A percentile compares a stretch with the other conserved stretches of the same genome.
These are phyloP conservation scores for Wickerhamiella parazyma DNA, from an alignment of 805 yeast genomes.

Conservation along the genomic window DNA sequence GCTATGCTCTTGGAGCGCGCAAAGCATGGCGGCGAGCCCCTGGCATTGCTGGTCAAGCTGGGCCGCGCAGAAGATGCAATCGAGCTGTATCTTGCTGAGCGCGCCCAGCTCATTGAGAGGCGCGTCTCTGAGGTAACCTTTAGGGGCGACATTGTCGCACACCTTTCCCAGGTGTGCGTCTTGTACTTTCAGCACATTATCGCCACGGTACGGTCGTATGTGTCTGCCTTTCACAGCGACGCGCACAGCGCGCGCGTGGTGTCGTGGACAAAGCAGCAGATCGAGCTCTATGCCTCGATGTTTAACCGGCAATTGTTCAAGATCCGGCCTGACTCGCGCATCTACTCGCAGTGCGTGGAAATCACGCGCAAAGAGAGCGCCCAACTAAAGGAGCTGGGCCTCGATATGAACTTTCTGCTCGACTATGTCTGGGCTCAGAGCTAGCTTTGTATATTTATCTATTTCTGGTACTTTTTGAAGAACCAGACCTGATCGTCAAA, in stretches of 20 bases:
- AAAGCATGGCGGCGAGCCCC: conserved; percentile 12
- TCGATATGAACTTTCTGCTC: conserved; percentile 61
- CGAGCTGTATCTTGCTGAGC: conserved; percentile 34
- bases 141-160: conserved; percentile 40
- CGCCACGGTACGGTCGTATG: conserved; percentile 43
- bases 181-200: conserved; percentile 48
- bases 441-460: not conserved
- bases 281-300: conserved; percentile 42
- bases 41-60: conserved; percentile 30
- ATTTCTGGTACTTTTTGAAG: conserved; percentile 11
- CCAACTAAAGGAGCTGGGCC: conserved; percentile 48
- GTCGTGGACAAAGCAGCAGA: conserved; percentile 62
- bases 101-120: conserved; percentile 34
- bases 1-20: not conserved
- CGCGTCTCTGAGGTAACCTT: conserved; percentile 38
- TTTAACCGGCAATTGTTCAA: conserved; percentile 51
- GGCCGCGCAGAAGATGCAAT: conserved; percentile 37
- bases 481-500: conserved; percentile 30
- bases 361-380: conserved; percentile 45
- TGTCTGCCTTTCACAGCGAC: conserved; percentile 34
- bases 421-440: conserved; percentile 27
- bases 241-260: conserved; percentile 45
- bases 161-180: conserved; percentile 47
- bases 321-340: conserved; percentile 34
- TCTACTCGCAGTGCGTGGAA: conserved; percentile 42